Evolutionary conservation across 331 rosid species (phyloP).

Genomic region (Rhamnella rubrinervis): DNA sequence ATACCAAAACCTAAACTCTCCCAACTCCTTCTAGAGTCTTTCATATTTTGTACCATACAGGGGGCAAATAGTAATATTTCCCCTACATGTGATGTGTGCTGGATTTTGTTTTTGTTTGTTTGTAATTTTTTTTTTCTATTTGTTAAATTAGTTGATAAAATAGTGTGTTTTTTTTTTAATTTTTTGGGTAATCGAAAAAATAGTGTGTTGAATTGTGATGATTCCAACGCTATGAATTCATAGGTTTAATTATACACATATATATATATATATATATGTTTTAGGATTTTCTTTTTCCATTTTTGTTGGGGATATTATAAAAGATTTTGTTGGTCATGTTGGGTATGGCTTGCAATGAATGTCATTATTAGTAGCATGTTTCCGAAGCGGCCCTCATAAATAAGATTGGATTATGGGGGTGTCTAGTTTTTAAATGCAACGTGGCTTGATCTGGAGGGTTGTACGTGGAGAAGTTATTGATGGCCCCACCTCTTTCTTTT

Average conservation of each 20-base stretch:
- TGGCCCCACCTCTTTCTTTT: constrained; percentile 1
- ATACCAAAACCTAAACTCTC: background rate
- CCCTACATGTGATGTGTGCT: constrained; percentile 53
- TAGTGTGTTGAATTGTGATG: constrained; percentile 55
- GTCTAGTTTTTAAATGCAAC: constrained; percentile 5
- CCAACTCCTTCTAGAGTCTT: background rate
- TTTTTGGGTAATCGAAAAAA: no score
- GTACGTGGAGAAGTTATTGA: constrained; percentile 25
- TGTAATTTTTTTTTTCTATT: background rate
- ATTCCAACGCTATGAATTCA: constrained; percentile 52
- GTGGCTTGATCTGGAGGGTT: constrained; percentile 21
- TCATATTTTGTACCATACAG: constrained; percentile 58
- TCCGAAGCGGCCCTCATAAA: constrained; percentile 24
- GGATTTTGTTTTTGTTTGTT: constrained; percentile 21
- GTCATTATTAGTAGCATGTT: constrained; percentile 48
- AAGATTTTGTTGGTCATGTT: constrained; percentile 31
- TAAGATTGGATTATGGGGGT: constrained; percentile 22
- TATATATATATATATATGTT: constrained; percentile 31
- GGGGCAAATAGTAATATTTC: constrained; percentile 53
- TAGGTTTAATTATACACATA: constrained; percentile 34
- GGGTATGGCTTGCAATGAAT: constrained; percentile 14
- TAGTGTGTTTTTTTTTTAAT: no score
- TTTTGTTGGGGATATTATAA: constrained; percentile 14
- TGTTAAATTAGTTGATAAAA: constrained; percentile 36
- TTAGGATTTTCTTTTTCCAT: background rate